phyloP scores from a whole-genome alignment of 2,329 filamentous ascomycete genomes.

The Incumbomyces lentus region DNA sequence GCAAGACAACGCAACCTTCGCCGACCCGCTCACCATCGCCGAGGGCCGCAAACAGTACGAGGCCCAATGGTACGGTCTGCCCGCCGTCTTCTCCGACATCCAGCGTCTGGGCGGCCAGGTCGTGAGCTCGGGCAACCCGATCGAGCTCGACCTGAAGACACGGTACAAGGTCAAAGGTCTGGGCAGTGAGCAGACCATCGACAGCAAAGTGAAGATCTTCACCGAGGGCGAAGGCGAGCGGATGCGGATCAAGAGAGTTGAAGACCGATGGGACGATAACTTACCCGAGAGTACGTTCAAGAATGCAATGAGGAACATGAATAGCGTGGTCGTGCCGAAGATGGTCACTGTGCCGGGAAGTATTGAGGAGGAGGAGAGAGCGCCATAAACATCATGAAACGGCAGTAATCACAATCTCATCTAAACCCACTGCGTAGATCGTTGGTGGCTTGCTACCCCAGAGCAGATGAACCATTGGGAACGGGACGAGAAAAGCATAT shows the following conservation, averaged over 20 bases:
- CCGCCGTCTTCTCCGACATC: constrained; percentile 49
- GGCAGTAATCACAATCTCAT: background rate
- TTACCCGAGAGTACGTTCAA: constrained; percentile 27
- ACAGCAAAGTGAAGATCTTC: constrained; percentile 40
- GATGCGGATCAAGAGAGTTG: constrained; percentile 37
- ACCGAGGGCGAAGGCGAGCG: constrained; percentile 32
- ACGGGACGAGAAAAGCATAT: too few relatives aligned
- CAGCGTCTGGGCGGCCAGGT: constrained; percentile 46
- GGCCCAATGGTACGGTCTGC: constrained; percentile 50
- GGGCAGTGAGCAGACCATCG: constrained; percentile 40
- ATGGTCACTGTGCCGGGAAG: constrained; percentile 13
- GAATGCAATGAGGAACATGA: constrained; percentile 16
- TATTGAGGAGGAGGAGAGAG: constrained; percentile 15
- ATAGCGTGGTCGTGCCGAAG: constrained; percentile 12
- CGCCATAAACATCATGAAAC: background rate
- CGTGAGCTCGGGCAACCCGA: constrained; percentile 47
- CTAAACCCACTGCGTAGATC: too few relatives aligned
- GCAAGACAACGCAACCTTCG: constrained; percentile 48
- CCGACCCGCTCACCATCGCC: constrained; percentile 50
- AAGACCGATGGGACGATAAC: constrained; percentile 47
- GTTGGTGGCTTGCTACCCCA: too few relatives aligned
- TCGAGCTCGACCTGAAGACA: constrained; percentile 45
- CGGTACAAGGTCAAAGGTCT: constrained; percentile 43
- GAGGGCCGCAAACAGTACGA: constrained; percentile 44
- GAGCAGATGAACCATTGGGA: too few relatives aligned